These are phyloP conservation scores for Sarcodon aspratus DNA, from an alignment of 768 basidiomycete species.

Conservation along the genomic window DNA sequence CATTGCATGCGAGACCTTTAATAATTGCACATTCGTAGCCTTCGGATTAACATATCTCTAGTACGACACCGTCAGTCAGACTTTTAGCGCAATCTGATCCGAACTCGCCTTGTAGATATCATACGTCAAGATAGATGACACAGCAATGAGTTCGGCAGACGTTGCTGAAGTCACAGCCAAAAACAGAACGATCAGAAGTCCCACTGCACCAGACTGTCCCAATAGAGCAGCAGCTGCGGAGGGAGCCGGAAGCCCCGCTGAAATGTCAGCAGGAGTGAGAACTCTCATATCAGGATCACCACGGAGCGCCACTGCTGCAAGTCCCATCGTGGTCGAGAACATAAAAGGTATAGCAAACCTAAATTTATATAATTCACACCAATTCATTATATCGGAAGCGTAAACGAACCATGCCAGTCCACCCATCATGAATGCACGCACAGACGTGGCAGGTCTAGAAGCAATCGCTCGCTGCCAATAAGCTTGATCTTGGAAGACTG, in stretches of 20 bases:
- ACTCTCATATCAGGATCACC: slow-evolving; percentile 40
- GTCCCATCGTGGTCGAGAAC: slow-evolving; percentile 79
- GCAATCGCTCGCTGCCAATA: slow-evolving; percentile 95
- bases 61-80: neutral
- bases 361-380: neutral
- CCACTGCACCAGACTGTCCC: slow-evolving; percentile 68
- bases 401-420: slow-evolving; percentile 68
- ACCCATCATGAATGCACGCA: slow-evolving; percentile 85
- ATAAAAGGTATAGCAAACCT: slow-evolving; percentile 83
- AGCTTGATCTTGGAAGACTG: slow-evolving; percentile 13
- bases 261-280: slow-evolving; percentile 53
- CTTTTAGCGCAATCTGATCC: neutral
- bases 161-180: slow-evolving; percentile 80
- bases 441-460: slow-evolving; percentile 69
- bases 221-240: slow-evolving; percentile 77
- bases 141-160: slow-evolving; percentile 86
- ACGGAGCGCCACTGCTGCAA: slow-evolving; percentile 78
- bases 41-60: slow-evolving; percentile 72
- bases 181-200: slow-evolving; percentile 74
- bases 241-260: slow-evolving; percentile 80
- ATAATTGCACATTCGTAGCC: slow-evolving; percentile 65
- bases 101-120: slow-evolving; percentile 65
- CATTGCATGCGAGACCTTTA: slow-evolving; percentile 58
- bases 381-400: neutral
- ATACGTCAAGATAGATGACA: slow-evolving; percentile 74